These are phyloP conservation scores for Saraca asoca DNA, from an alignment of 331 rosid genomes.

Conservation along the genomic window DNA sequence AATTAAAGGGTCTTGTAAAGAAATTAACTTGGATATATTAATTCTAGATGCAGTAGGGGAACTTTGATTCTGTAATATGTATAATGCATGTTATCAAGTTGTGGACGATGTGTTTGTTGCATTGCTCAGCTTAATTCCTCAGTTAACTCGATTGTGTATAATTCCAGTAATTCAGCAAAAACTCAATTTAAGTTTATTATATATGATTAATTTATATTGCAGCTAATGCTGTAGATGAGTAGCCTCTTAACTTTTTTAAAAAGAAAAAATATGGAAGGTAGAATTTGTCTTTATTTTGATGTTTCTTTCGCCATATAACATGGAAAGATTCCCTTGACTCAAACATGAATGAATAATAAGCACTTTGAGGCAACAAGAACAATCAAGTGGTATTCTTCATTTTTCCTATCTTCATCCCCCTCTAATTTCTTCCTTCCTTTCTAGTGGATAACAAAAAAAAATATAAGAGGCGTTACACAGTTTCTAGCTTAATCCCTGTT, in stretches of 20 bases:
- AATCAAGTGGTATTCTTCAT: slow-evolving; percentile 29
- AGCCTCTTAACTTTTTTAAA: too few relatives aligned
- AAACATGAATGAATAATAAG: slow-evolving; percentile 48
- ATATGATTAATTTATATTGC: too few relatives aligned
- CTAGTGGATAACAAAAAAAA: slow-evolving; percentile 24
- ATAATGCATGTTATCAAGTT: background rate
- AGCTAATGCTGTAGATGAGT: too few relatives aligned
- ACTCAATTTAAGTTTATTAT: too few relatives aligned
- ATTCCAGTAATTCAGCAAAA: background rate
- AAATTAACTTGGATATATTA: slow-evolving; percentile 29
- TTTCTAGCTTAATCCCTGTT: slow-evolving; percentile 24
- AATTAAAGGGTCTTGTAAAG: slow-evolving; percentile 1
- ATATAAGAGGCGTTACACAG: slow-evolving; percentile 3
- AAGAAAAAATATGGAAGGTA: slow-evolving; percentile 12
- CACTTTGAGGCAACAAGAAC: slow-evolving; percentile 38
- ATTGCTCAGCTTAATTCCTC: background rate
- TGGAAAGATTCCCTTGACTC: slow-evolving; percentile 68
- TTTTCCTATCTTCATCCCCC: slow-evolving; percentile 19
- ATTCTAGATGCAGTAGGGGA: slow-evolving; percentile 24
- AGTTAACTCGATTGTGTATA: slow-evolving; percentile 3
- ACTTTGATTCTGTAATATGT: slow-evolving; percentile 2
- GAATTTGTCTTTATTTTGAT: slow-evolving; percentile 54
- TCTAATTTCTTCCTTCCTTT: background rate
- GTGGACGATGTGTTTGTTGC: slow-evolving; percentile 1
- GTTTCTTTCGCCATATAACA: slow-evolving; percentile 53